Conservation (phyloP, 148 eudicot species). For the Camellia japonica region DNA sequence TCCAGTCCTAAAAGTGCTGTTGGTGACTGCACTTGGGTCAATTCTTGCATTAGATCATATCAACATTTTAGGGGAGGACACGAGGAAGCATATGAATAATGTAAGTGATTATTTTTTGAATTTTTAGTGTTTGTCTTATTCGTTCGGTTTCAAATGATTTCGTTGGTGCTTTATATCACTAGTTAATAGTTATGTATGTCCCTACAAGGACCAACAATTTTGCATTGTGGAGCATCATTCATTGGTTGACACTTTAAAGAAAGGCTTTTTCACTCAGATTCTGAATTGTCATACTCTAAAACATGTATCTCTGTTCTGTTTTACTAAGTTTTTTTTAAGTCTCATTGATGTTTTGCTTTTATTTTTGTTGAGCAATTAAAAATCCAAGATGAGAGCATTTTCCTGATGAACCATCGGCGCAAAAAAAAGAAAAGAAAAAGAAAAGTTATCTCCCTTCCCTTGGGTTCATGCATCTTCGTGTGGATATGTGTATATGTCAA, state of each 20-base stretch:
- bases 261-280: background rate
- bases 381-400: background rate
- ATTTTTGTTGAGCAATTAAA: background rate
- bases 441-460: background rate
- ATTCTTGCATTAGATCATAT: constrained; percentile 40
- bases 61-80: constrained; percentile 37
- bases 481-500: background rate
- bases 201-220: background rate
- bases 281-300: background rate
- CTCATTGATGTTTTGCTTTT: background rate
- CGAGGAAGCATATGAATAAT: constrained; percentile 48
- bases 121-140: background rate
- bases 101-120: constrained; percentile 20
- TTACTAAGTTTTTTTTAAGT: background rate
- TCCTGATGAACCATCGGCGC: background rate
- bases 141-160: background rate
- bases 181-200: background rate
- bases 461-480: background rate
- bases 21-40: constrained; percentile 47
- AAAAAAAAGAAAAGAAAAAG: no score
- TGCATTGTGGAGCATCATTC: no score
- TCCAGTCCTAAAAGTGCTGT: constrained; percentile 49
- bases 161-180: background rate
- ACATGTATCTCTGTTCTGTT: background rate
- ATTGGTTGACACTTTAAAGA: background rate